Evolutionary conservation across 108 stramenopile species (phyloP), one percentile per base, ranked within the genome.

Genomic region (Stephanodiscus triporus): DNA sequence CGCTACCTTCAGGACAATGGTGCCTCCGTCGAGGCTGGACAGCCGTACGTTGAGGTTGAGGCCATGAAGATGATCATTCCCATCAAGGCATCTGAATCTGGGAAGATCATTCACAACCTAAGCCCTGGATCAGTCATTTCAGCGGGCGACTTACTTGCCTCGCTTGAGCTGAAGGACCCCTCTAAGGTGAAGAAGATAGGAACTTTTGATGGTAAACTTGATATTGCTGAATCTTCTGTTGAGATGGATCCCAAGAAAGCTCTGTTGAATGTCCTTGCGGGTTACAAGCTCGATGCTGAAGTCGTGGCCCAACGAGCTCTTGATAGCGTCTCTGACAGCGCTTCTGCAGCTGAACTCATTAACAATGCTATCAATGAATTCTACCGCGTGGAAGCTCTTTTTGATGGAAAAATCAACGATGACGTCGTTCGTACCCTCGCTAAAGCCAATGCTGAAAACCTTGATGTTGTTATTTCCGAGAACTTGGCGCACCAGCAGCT

Each of bases 11-110:
- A 97, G 71, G 96, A 97, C 57, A 94, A 90, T 71, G 96, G 97
- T 11, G 88, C 81, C 16, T 81, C 85, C n/a, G 97, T 99, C 19
- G 82, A 88, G 65, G 85, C 83, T 53, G 98, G 96, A 0, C 78
- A 96, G 69, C 94, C 98, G 11, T 99, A 79, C 71, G 96, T 97
- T 43, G 98, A 99, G 75, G 96, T 96, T 30, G 95, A 97, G 62
- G 96, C 94, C 4, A 96, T 96, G 95, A 96, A 96, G 84, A 96
- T 96, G 95, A 96, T 96, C 70, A 96, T 96, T 90, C 90, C 95
- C 22, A 84, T 99, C 60, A 96, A 96, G 87, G 94, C 97, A 10
- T 82, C 93, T 32, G 98, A 99, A 72, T 89, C 91, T 62, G 98
- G 98, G 74, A 96, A 91, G 78, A 95, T 99, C 73, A 89, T 78